Evolutionary conservation across 148 eudicot genomes (phyloP), one percentile per base, ranked within the genome.

Genomic region (Arbutus unedo): DNA sequence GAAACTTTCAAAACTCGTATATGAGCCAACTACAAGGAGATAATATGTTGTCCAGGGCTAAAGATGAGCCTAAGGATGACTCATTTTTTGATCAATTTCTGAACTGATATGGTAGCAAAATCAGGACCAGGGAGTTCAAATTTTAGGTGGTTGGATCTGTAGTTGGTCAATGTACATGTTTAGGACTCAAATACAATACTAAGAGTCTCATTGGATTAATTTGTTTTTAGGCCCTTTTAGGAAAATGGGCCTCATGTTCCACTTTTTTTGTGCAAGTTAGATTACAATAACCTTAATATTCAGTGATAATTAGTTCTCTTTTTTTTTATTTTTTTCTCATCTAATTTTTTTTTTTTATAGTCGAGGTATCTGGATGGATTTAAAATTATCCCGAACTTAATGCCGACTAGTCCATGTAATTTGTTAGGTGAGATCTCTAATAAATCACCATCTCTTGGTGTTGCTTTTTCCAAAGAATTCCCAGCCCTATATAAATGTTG

Each of bases 21-120:
- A 15, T 47, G 49, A 83, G 87, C 67, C 90, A 87, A 87, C 71
- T 31, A 21, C 88, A 81, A 74, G 68, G 19, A 51, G 83, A 59
- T 15, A 78, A 68, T 53, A 41, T 45, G 10, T 62, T 67, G 47
- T 68, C 74, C 11, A 82, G 71, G 79, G 77, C 93, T 83, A 92
- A 92, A 86, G 93, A 91, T 81, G 97, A 93, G 87, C 93, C 93
- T 4, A 88, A 85, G 68, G 95, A 93, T 73, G 90, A 90, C 88
- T 82, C 86, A 7, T 93, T 85, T 80, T 83, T 87, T 2, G 88
- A 91, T 14, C 81, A 90, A 2, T 85, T 87, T 82, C 88, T 92
- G 19, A 77, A 79, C 82, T 93, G 83, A 84, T 45, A 73, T 44
- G n/a, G 23, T 38, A 21, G 48, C 31, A 79, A 47, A 60, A 45